These are phyloP conservation scores for Tephrocybe sp. DNA, from an alignment of 768 basidiomycete genomes.

Conservation along the genomic window DNA sequence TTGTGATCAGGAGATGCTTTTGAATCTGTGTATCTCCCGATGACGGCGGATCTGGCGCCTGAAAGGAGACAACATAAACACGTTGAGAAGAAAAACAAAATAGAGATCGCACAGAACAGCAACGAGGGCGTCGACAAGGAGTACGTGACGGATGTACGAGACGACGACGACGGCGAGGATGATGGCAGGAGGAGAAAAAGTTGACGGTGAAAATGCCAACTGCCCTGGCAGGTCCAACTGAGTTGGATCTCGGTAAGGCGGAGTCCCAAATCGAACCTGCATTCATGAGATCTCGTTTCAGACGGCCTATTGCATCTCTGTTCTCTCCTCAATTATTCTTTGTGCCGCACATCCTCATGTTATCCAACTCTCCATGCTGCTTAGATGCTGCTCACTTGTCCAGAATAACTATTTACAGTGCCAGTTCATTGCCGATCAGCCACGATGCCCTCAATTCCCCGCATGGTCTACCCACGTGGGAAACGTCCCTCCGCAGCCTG, in stretches of 20 bases:
- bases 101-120: slow-evolving; percentile 10
- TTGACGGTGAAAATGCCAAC: slow-evolving; percentile 20
- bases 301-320: slow-evolving; percentile 5
- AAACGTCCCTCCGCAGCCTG: slow-evolving; percentile 4
- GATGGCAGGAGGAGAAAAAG: slow-evolving; percentile 17
- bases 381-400: background rate
- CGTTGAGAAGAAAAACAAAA: slow-evolving; percentile 7
- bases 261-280: slow-evolving; percentile 29
- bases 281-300: slow-evolving; percentile 24
- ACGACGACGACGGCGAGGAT: slow-evolving; percentile 15
- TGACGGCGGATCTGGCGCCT: slow-evolving; percentile 58
- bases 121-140: slow-evolving; percentile 12
- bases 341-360: slow-evolving; percentile 11
- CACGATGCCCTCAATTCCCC: slow-evolving; percentile 22
- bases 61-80: slow-evolving; percentile 21
- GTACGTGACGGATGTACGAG: background rate
- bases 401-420: background rate
- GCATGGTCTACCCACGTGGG: slow-evolving; percentile 14
- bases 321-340: slow-evolving; percentile 5
- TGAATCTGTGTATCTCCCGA: slow-evolving; percentile 66
- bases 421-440: slow-evolving; percentile 19
- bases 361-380: background rate
- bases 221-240: slow-evolving; percentile 18
- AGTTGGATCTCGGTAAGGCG: slow-evolving; percentile 33
- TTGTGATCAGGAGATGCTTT: slow-evolving; percentile 43